Conservation (phyloP, 257 asterid genomes). For the Nicotiana tabacum region DNA sequence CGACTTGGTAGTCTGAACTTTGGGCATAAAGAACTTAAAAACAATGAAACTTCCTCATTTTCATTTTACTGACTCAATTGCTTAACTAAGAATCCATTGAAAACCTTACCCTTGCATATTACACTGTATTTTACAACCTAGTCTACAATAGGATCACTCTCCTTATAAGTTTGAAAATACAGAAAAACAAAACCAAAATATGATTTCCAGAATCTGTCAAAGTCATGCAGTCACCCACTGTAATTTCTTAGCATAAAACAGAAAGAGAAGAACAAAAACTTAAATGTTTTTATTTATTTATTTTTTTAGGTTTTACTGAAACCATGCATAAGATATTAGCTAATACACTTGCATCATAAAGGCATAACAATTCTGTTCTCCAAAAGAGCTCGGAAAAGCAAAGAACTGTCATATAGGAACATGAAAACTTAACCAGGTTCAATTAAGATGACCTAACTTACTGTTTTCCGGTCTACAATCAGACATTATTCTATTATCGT, state of each 20-base stretch:
- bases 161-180: not conserved
- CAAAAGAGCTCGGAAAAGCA: not conserved
- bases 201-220: not conserved
- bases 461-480: not conserved
- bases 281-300: not conserved
- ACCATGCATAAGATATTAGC: not conserved
- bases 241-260: not conserved
- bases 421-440: not conserved
- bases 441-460: not conserved
- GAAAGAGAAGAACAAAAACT: not conserved
- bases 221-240: not conserved
- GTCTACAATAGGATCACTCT: not conserved
- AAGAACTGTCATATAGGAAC: not conserved
- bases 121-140: not conserved
- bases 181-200: not conserved
- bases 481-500: not conserved
- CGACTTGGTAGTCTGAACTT: not conserved
- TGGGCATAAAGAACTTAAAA: not conserved
- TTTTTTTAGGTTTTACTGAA: not conserved
- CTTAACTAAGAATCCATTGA: not conserved
- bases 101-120: not conserved
- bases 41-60: not conserved
- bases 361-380: not conserved
- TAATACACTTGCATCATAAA: not conserved
- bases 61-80: not conserved